Evolutionary conservation across 2,329 filamentous ascomycete genomes (phyloP), one percentile per base, ranked within the genome.

Genomic region (Botrytis fragariae): DNA sequence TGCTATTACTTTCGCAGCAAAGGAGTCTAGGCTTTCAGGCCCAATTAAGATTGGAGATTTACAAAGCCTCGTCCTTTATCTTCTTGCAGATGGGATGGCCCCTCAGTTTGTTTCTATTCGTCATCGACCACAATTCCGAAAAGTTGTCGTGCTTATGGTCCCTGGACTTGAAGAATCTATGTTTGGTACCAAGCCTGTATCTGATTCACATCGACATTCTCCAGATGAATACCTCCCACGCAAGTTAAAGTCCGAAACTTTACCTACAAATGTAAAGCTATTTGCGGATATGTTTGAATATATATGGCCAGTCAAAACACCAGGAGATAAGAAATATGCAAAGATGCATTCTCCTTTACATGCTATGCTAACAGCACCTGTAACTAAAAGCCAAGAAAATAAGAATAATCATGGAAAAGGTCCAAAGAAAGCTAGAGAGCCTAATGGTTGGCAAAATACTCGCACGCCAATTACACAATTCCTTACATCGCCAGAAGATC

Each of bases 81-180:
- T 92, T 73, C 88, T 91, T 73, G 89, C 90, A 75, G 90, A 92
- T 79, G 90, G 90, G 20, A 79, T 86, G 2, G 86, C 88, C 3
- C 90, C 90, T 22, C 88, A 90, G 77, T 92, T 90, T 88, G 85
- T 92, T 62, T 86, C 87, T 62, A 86, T 92, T 67, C 85, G 85
- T 74, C 87, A 92, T 78, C 86, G 90, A 63, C 87, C 88, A 9
- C 85, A 90, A 74, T 90, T 92, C 78, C 85, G 89, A 76, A 97
- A 96, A 83, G 92, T 97, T 44, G 95, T 98, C 44, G 89, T 93
- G 59, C 84, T 99, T 77, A 95, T 98, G 92, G 90, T 98, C 18
- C 96, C 96, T 18, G 96, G 96, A 0, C 84, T 99, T 37, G 95
- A 98, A 80, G 89, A 93, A 79, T 92, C 90, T 75, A 96, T 98